These are phyloP conservation scores for Prunus salicina DNA, from an alignment of 306 rosid genomes.

Conservation along the genomic window DNA sequence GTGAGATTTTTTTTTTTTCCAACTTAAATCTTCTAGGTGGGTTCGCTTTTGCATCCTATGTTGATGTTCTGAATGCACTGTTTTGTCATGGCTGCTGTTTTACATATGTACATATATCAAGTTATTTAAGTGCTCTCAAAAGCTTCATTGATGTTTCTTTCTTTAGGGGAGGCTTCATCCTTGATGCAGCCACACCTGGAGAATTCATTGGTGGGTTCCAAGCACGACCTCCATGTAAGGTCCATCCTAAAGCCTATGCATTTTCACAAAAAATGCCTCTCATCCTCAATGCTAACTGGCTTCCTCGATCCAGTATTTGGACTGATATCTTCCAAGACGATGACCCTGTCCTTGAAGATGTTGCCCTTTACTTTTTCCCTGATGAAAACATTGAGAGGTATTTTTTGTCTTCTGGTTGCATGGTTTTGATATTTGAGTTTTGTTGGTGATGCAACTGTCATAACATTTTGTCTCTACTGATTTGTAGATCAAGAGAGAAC, in stretches of 20 bases:
- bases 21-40: background rate
- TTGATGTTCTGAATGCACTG: background rate
- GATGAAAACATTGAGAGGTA: conserved; percentile 45
- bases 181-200: conserved; percentile 15
- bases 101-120: background rate
- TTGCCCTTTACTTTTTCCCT: conserved; percentile 71
- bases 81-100: background rate
- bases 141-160: conserved; percentile 15
- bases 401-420: conserved; percentile 23
- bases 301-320: conserved; percentile 37
- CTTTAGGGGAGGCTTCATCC: conserved; percentile 64
- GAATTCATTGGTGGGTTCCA: conserved; percentile 45
- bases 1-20: background rate
- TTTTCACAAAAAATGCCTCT: conserved; percentile 49
- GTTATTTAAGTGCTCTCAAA: background rate
- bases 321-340: conserved; percentile 40
- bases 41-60: background rate
- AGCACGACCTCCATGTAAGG: conserved; percentile 58
- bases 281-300: conserved; percentile 40
- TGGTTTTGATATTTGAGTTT: background rate
- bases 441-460: conserved; percentile 14
- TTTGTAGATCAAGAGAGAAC: conserved; percentile 42
- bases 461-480: conserved; percentile 15
- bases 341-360: conserved; percentile 52
- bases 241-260: conserved; percentile 41